These are phyloP conservation scores for Pisolithus albus DNA, from an alignment of 768 basidiomycete species.

Conservation along the genomic window DNA sequence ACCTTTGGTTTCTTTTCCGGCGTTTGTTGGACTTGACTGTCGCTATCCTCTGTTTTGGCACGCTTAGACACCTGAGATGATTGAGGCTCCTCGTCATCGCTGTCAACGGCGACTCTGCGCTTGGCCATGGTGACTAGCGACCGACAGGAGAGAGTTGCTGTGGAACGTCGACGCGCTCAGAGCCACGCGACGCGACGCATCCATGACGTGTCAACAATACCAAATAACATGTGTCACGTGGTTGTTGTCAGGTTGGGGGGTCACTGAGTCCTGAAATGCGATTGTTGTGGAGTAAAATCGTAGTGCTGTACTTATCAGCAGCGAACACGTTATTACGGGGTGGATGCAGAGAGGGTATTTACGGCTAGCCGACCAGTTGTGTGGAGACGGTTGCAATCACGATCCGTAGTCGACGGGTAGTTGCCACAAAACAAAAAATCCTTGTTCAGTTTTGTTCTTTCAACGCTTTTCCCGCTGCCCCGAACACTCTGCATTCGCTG, in stretches of 20 bases:
- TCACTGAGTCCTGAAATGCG: no score
- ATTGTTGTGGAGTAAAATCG: no score
- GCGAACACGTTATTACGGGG: no score
- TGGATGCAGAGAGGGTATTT: no score
- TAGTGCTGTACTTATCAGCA: no score
- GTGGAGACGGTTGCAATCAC: neutral
- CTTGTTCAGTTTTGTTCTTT: neutral
- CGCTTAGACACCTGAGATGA: constrained; percentile 37
- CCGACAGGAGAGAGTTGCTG: neutral
- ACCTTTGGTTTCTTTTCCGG: constrained; percentile 24
- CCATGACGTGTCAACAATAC: neutral
- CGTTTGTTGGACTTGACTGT: constrained; percentile 22
- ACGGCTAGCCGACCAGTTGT: neutral
- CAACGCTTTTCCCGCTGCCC: neutral
- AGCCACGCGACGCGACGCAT: constrained; percentile 22
- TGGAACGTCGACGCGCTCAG: constrained; percentile 6
- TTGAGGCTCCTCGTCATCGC: constrained; percentile 33
- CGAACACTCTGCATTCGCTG: constrained; percentile 9
- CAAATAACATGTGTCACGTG: no score
- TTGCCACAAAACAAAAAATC: neutral
- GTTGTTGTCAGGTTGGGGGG: no score
- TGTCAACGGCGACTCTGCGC: constrained; percentile 39
- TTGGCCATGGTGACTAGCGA: constrained; percentile 40
- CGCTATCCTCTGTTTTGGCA: constrained; percentile 35
- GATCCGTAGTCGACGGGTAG: neutral